These are phyloP conservation scores for Scutellaria galericulata DNA, from an alignment of 257 asterid species.

Conservation along the genomic window DNA sequence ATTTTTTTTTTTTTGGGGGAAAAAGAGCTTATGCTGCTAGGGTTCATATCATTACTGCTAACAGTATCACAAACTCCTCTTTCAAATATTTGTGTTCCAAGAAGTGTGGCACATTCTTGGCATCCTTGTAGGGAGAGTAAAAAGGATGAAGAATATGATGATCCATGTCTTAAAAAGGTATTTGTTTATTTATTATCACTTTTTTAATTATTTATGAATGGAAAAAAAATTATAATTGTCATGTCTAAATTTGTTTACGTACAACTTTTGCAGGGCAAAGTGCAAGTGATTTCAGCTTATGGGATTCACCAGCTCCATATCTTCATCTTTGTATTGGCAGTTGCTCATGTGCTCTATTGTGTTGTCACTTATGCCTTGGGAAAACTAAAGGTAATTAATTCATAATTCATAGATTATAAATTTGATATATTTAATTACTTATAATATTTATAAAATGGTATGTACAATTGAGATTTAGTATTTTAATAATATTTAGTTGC, in stretches of 20 bases:
- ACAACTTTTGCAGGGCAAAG: slow-evolving; percentile 52
- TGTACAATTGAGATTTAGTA: too few relatives aligned
- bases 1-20: neutral
- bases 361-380: slow-evolving; percentile 63
- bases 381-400: slow-evolving; percentile 55
- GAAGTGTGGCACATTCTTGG: slow-evolving; percentile 60
- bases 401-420: neutral
- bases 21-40: slow-evolving; percentile 82
- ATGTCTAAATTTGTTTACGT: neutral
- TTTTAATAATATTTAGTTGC: neutral
- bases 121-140: slow-evolving; percentile 61
- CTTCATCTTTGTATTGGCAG: slow-evolving; percentile 70
- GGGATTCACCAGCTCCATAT: slow-evolving; percentile 83
- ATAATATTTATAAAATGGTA: too few relatives aligned
- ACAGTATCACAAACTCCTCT: slow-evolving; percentile 52
- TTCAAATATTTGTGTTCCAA: slow-evolving; percentile 60
- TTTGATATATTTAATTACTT: too few relatives aligned
- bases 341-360: slow-evolving; percentile 60
- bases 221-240: neutral
- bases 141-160: slow-evolving; percentile 28
- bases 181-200: neutral
- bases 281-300: slow-evolving; percentile 65
- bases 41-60: slow-evolving; percentile 72
- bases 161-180: slow-evolving; percentile 47
- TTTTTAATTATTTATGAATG: neutral